phyloP scores from a whole-genome alignment of 2,329 filamentous ascomycete genomes.

The Botrytis porri region DNA sequence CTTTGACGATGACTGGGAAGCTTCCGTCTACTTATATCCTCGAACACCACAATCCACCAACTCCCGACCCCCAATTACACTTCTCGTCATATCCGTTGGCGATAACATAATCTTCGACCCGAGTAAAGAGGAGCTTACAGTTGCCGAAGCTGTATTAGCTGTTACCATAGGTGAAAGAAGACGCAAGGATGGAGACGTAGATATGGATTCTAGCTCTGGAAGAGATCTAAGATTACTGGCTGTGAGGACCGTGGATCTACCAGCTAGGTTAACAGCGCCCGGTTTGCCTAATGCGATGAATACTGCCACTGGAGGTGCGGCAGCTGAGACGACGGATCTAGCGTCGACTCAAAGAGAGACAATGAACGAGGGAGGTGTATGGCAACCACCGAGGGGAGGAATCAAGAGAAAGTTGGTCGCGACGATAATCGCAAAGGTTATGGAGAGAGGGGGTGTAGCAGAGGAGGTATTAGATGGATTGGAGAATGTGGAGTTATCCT shows the following conservation, averaged over 20 bases:
- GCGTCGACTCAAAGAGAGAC: slow-evolving; percentile 49
- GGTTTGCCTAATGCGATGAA: slow-evolving; percentile 65
- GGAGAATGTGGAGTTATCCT: slow-evolving; percentile 69
- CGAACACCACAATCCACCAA: slow-evolving; percentile 30
- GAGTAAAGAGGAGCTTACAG: slow-evolving; percentile 83
- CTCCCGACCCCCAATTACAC: slow-evolving; percentile 75
- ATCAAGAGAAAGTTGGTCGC: slow-evolving; percentile 72
- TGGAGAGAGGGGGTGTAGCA: slow-evolving; percentile 75
- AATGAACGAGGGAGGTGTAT: slow-evolving; percentile 67
- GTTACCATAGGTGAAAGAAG: slow-evolving; percentile 65
- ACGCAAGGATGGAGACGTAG: slow-evolving; percentile 39
- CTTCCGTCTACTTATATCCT: slow-evolving; percentile 70
- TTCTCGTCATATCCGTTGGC: slow-evolving; percentile 83
- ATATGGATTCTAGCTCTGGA: slow-evolving; percentile 40
- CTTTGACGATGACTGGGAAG: slow-evolving; percentile 97
- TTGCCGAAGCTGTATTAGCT: slow-evolving; percentile 85
- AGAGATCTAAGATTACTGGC: slow-evolving; percentile 59
- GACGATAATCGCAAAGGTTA: slow-evolving; percentile 71
- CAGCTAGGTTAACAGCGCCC: slow-evolving; percentile 68
- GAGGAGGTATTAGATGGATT: slow-evolving; percentile 83
- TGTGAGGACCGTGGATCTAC: slow-evolving; percentile 71
- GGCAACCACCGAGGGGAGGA: slow-evolving; percentile 81
- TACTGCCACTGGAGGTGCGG: slow-evolving; percentile 47
- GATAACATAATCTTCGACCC: slow-evolving; percentile 94
- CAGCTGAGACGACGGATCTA: slow-evolving; percentile 42